phyloP scores from a whole-genome alignment of 331 rosid species.

The Telfairia occidentalis region DNA sequence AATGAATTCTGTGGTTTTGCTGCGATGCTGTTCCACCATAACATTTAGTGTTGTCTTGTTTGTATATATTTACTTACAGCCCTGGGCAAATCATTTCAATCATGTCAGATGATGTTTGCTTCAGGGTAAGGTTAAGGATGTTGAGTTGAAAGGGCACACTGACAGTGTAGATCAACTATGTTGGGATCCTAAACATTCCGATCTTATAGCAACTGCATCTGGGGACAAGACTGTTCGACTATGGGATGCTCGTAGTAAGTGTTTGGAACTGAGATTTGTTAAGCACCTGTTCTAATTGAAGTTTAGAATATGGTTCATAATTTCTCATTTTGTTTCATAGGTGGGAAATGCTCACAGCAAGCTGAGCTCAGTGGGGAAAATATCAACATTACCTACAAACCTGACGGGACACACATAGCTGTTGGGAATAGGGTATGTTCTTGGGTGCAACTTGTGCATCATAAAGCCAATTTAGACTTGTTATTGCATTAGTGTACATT shows the following conservation, averaged over 20 bases:
- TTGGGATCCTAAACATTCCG: slow-evolving; percentile 96
- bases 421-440: slow-evolving; percentile 82
- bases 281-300: neutral
- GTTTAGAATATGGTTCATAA: neutral
- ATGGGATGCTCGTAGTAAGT: slow-evolving; percentile 95
- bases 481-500: neutral
- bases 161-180: slow-evolving; percentile 99
- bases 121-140: slow-evolving; percentile 77
- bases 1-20: neutral
- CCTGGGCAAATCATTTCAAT: neutral
- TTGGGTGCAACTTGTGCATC: slow-evolving; percentile 3
- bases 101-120: slow-evolving; percentile 8
- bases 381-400: slow-evolving; percentile 91
- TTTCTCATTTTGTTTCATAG: slow-evolving; percentile 28
- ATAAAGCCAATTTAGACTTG: neutral
- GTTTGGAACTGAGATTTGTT: neutral
- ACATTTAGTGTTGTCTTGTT: neutral
- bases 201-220: slow-evolving; percentile 91
- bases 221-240: slow-evolving; percentile 94
- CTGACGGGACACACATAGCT: slow-evolving; percentile 86
- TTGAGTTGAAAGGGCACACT: slow-evolving; percentile 91
- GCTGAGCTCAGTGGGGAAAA: slow-evolving; percentile 93
- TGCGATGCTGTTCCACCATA: neutral
- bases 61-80: neutral
- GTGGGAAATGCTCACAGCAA: slow-evolving; percentile 85